Evolutionary conservation across 1,284 basidiomycete genomes (phyloP), one percentile per base, ranked within the genome.

Genomic region (Fomitopsis pinicola): DNA sequence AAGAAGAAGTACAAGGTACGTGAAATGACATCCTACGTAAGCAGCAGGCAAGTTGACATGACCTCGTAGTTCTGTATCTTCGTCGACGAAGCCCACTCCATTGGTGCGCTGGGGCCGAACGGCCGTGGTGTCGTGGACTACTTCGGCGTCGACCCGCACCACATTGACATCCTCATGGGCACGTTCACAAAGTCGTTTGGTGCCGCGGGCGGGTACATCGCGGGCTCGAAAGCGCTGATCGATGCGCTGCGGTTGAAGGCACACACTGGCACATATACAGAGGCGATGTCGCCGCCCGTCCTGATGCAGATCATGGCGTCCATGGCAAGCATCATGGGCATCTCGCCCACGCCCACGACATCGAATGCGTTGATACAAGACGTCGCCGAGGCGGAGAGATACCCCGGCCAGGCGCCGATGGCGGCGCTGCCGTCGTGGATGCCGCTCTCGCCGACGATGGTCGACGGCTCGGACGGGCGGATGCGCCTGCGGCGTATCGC

Each of bases 131-230:
- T 99, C 5, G 89, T 89, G 63, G 96, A 99, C 75, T 99, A 98
- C 80, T 99, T 97, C 75, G 88, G 87, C 60, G 79, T 98, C 64
- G 81, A 94, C 69, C 95, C 96, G 2, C 81, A 82, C 10, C 82
- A 83, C 40, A 83, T 98, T 63, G 97, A 99, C 73, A 85, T 99
- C 65, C 85, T 98, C 65, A 99, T 99, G 97, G 97, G 97, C 60
- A 99, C 97, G 0, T 97, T 99, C 74, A 99, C 97, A 42, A 99
- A 99, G 77, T 98, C 96, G 0, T 99, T 99, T 72, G 97, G 97
- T 62, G 96, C 97, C 2, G 92, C 96, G 0, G 97, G 97, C 59
- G 97, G 97, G 15, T 98, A 99, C 78, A 89, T 99, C 67, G 85
- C 95, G 3, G 97, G 94, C 6, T 86, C 78, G 69, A 95, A 94